These are phyloP conservation scores for Yarrowia bubula DNA, from an alignment of 805 yeast genomes.

Conservation along the genomic window DNA sequence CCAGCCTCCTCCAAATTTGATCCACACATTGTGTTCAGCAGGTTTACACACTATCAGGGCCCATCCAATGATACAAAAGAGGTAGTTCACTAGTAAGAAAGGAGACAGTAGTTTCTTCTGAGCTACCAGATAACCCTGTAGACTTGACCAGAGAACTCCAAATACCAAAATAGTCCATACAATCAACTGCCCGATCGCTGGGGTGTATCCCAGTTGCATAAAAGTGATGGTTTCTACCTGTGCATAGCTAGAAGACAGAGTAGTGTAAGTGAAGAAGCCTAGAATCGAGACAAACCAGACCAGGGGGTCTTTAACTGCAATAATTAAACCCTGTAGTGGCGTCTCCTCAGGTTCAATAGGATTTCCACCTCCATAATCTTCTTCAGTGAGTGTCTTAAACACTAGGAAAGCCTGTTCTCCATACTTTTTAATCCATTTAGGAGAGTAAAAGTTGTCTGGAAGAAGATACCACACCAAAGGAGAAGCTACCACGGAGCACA, in stretches of 20 bases:
- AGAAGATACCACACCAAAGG: not conserved
- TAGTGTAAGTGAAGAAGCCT: not conserved
- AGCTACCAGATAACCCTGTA: not conserved
- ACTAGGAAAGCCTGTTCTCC: not conserved
- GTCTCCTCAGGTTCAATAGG: not conserved
- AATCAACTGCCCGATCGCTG: not conserved
- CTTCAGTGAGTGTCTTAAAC: not conserved
- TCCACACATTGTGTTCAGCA: not conserved
- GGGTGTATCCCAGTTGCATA: not conserved
- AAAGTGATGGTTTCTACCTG: not conserved
- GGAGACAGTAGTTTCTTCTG: not conserved
- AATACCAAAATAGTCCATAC: not conserved
- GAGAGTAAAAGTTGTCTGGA: not conserved
- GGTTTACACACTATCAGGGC: not conserved
- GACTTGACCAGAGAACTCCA: not conserved
- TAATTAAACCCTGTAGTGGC: not conserved
- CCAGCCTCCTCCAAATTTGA: not conserved
- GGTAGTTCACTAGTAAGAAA: not conserved
- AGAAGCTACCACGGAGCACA: not conserved
- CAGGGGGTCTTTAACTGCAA: not conserved
- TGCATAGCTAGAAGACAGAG: not conserved
- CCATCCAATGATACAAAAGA: not conserved
- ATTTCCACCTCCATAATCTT: not conserved
- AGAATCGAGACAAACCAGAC: not conserved
- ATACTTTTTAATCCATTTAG: not conserved